These are phyloP conservation scores for Cordyceps tenuipes DNA, from an alignment of 2,329 filamentous ascomycete genomes.

Conservation along the genomic window DNA sequence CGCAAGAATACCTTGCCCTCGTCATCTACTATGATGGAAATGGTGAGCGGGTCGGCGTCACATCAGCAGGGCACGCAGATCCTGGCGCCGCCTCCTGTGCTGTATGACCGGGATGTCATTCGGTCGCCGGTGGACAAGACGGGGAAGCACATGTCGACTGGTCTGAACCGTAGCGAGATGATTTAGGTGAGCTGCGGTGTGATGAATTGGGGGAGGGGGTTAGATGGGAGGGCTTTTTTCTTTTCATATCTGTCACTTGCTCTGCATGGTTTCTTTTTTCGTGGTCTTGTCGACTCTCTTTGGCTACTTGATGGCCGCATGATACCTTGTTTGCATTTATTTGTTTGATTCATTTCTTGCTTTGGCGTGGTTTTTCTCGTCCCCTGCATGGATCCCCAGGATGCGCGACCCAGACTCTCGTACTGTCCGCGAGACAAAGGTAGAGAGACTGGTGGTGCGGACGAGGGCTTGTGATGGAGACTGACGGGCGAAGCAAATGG, in stretches of 20 bases:
- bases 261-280: not conserved
- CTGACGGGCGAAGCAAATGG: not conserved
- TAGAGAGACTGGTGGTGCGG: not conserved
- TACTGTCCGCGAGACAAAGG: too few relatives aligned
- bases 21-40: not conserved
- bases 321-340: slow-evolving; percentile 2
- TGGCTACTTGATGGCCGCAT: slow-evolving; percentile 1
- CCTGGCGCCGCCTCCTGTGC: slow-evolving; percentile 24
- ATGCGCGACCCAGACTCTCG: too few relatives aligned
- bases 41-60: not conserved
- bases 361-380: slow-evolving; percentile 10
- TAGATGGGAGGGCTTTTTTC: too few relatives aligned
- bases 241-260: not conserved
- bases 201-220: not conserved
- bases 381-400: not conserved
- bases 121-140: slow-evolving; percentile 25
- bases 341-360: not conserved
- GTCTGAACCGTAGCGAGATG: slow-evolving; percentile 47
- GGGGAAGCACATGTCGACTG: slow-evolving; percentile 38
- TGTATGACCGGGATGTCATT: slow-evolving; percentile 29
- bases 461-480: not conserved
- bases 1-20: slow-evolving; percentile 31
- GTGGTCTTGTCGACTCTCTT: not conserved
- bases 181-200: slow-evolving; percentile 29
- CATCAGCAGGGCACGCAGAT: slow-evolving; percentile 2